A percentile compares a stretch with the other conserved stretches of the same genome.
phyloP scores from a whole-genome alignment of 2,329 filamentous ascomycete species.

The Aspergillus calidoustus region DNA sequence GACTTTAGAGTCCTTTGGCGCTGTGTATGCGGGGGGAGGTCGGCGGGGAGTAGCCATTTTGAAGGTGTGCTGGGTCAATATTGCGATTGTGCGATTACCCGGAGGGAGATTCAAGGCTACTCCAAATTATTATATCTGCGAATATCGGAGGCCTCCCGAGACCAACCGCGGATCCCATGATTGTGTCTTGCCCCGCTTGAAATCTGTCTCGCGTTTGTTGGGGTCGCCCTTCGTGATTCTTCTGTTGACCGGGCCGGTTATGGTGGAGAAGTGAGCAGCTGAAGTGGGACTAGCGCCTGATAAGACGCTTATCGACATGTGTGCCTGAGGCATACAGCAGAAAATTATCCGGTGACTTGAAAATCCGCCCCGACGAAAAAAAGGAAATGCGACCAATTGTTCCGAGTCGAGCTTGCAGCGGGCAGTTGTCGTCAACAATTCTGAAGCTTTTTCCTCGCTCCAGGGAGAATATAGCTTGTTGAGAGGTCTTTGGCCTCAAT shows the following conservation, averaged over 20 bases:
- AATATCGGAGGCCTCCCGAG: constrained; percentile 13
- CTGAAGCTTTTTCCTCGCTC: not conserved
- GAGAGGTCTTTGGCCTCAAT: constrained; percentile 35
- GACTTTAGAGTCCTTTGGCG: constrained; percentile 40
- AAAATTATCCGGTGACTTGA: constrained; percentile 26
- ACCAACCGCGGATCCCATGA: not conserved
- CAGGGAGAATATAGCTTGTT: constrained; percentile 16
- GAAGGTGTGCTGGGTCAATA: not conserved
- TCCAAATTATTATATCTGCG: not conserved
- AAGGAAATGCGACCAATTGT: constrained; percentile 12
- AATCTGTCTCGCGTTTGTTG: not conserved
- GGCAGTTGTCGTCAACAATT: not conserved
- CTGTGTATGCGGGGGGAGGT: constrained; percentile 46
- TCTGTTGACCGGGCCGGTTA: constrained; percentile 10
- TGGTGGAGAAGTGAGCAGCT: not conserved
- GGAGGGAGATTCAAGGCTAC: not conserved
- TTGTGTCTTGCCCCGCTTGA: constrained; percentile 14
- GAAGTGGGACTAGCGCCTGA: not conserved
- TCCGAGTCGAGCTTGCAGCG: constrained; percentile 7
- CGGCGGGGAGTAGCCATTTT: constrained; percentile 36
- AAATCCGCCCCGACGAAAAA: constrained; percentile 33
- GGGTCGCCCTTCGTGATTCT: not conserved
- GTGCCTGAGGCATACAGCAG: constrained; percentile 24
- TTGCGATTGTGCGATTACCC: not conserved
- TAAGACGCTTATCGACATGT: constrained; percentile 6